Evolutionary conservation across 2,329 filamentous ascomycete genomes (phyloP).

Genomic region (Exophiala spinifera): DNA sequence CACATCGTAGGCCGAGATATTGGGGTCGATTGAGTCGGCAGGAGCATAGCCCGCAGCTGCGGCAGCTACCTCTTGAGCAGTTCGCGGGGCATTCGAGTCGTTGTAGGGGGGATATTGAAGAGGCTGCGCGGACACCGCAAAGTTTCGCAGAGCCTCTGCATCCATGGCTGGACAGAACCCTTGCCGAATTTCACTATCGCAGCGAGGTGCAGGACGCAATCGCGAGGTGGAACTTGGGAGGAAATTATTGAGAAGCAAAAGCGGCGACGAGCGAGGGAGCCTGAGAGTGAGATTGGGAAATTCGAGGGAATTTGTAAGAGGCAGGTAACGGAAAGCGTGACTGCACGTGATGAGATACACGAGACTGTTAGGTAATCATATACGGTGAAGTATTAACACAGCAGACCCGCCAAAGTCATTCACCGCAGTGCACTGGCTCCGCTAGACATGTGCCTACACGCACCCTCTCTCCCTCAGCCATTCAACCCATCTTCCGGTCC

Average conservation of each 20-base stretch:
- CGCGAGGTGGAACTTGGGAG: not conserved
- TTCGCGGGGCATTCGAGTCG: slow-evolving; percentile 3
- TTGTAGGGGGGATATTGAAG: slow-evolving; percentile 16
- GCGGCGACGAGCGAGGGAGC: not conserved
- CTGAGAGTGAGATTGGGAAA: not conserved
- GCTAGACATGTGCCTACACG: too few species aligned
- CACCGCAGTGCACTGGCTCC: too few species aligned
- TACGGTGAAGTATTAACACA: too few species aligned
- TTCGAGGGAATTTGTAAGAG: not conserved
- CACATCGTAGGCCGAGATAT: slow-evolving; percentile 12
- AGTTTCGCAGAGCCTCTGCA: slow-evolving; percentile 15
- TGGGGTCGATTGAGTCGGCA: slow-evolving; percentile 17
- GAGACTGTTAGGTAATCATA: too few species aligned
- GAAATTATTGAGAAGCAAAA: slow-evolving; percentile 1
- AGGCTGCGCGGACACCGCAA: slow-evolving; percentile 17
- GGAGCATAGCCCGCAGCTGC: slow-evolving; percentile 15
- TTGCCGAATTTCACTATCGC: slow-evolving; percentile 4
- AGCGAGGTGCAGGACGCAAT: not conserved
- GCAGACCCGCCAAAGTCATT: too few species aligned
- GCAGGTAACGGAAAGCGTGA: not conserved
- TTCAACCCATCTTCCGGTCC: slow-evolving; percentile 35
- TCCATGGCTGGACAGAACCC: slow-evolving; percentile 11
- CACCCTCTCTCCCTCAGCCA: not conserved
- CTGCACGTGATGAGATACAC: not conserved
- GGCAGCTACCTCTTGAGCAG: slow-evolving; percentile 9